Evolutionary conservation across 352 stramenopile species (phyloP).

Genomic region (Pythium monospermum): DNA sequence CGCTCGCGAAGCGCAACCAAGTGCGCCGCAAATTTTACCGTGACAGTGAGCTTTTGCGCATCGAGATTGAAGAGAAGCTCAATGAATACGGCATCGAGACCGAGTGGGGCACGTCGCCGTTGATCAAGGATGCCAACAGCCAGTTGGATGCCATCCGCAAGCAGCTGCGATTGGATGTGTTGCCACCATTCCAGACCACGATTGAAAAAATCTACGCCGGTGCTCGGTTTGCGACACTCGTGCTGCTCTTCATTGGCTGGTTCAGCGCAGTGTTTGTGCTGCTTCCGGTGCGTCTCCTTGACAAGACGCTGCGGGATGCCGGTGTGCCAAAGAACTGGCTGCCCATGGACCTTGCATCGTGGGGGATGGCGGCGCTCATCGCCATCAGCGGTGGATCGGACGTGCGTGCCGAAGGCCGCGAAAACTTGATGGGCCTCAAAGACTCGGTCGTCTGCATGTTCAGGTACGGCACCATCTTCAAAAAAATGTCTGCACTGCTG

Average conservation of each 20-base stretch:
- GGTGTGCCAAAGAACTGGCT: conserved; percentile 76
- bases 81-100: conserved; percentile 59
- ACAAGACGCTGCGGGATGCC: conserved; percentile 38
- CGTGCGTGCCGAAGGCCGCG: conserved; percentile 36
- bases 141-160: conserved; percentile 58
- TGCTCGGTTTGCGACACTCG: conserved; percentile 59
- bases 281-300: conserved; percentile 62
- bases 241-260: conserved; percentile 67
- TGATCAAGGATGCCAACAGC: conserved; percentile 44
- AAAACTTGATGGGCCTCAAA: conserved; percentile 46
- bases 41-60: conserved; percentile 64
- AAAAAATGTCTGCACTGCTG: not conserved
- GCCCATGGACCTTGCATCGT: conserved; percentile 70
- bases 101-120: conserved; percentile 40
- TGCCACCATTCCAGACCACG: conserved; percentile 31
- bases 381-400: conserved; percentile 52
- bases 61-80: conserved; percentile 77
- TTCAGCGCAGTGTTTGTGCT: conserved; percentile 62
- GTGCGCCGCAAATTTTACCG: conserved; percentile 57
- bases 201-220: conserved; percentile 64
- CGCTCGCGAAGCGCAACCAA: conserved; percentile 75
- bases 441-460: conserved; percentile 83
- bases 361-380: conserved; percentile 42
- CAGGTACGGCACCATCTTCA: conserved; percentile 29
- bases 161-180: conserved; percentile 60